These are phyloP conservation scores for Gymnopus androsaceus DNA, from an alignment of 1,284 basidiomycete genomes.

Conservation along the genomic window DNA sequence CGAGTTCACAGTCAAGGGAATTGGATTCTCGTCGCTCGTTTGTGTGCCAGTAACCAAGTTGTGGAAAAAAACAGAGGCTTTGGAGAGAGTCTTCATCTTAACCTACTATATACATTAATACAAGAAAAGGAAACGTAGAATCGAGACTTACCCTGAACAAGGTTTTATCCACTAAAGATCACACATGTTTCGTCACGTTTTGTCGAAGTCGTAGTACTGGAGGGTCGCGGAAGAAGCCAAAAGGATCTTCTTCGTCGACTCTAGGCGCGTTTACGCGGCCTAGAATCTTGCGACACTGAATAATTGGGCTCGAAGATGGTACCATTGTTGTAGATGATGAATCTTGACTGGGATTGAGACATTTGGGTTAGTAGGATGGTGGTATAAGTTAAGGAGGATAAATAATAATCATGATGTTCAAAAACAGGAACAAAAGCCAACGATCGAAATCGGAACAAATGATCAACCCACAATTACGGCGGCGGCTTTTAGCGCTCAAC, in stretches of 20 bases:
- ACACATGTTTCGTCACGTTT: slow-evolving; percentile 25
- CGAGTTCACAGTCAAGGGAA: slow-evolving; percentile 14
- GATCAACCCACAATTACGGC: no score
- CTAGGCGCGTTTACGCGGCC: slow-evolving; percentile 31
- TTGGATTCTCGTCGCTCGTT: slow-evolving; percentile 11
- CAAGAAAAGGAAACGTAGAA: neutral
- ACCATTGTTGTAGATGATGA: slow-evolving; percentile 33
- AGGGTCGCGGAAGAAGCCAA: slow-evolving; percentile 13
- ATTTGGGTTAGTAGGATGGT: no score
- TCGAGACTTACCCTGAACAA: slow-evolving; percentile 14
- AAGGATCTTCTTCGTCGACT: slow-evolving; percentile 20
- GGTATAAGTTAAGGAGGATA: no score
- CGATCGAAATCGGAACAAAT: no score
- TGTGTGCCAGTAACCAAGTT: slow-evolving; percentile 18
- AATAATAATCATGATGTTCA: no score
- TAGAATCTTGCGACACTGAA: slow-evolving; percentile 25
- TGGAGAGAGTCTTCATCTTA: slow-evolving; percentile 16
- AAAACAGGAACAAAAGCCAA: no score
- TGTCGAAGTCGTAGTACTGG: slow-evolving; percentile 27
- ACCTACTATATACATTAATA: neutral
- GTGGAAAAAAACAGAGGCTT: neutral
- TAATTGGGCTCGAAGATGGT: slow-evolving; percentile 34
- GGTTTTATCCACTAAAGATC: slow-evolving; percentile 27
- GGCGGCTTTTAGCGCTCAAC: no score
- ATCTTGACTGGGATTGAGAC: slow-evolving; percentile 20